Percentiles rank a stretch among this genome's conserved stretches.
These are phyloP conservation scores for Articulospora tetracladia DNA, from an alignment of 495 filamentous ascomycete genomes.

Conservation along the genomic window DNA sequence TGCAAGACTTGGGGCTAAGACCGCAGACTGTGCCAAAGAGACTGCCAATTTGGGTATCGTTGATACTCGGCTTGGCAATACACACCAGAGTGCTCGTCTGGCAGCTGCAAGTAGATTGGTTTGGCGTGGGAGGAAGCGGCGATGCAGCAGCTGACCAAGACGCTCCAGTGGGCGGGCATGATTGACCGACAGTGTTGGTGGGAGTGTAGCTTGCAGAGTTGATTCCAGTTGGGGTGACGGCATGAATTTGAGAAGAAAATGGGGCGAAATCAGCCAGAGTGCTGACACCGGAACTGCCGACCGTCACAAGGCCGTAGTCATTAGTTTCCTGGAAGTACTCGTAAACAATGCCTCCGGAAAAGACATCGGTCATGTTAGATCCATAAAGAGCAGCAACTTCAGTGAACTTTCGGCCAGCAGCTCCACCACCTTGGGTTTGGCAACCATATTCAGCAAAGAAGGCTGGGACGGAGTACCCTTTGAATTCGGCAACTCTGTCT, in stretches of 20 bases:
- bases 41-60: conserved; percentile 37
- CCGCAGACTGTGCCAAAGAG: conserved; percentile 61
- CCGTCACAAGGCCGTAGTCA: conserved; percentile 60
- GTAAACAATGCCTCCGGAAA: conserved; percentile 73
- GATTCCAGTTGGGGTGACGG: conserved; percentile 50
- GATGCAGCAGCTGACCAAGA: conserved; percentile 54
- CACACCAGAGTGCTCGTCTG: conserved; percentile 60
- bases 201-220: conserved; percentile 60
- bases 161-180: conserved; percentile 55
- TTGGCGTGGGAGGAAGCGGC: conserved; percentile 63
- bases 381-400: conserved; percentile 62
- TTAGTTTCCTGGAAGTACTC: conserved; percentile 70
- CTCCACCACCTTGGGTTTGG: conserved; percentile 45
- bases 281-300: conserved; percentile 47
- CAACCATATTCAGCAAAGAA: conserved; percentile 79
- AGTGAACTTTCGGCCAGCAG: conserved; percentile 50
- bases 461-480: conserved; percentile 59
- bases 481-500: conserved; percentile 54
- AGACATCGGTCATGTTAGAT: conserved; percentile 56
- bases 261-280: conserved; percentile 57
- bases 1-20: conserved; percentile 40
- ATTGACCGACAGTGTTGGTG: conserved; percentile 57
- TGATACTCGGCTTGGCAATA: conserved; percentile 42
- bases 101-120: conserved; percentile 59
- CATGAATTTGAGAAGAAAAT: conserved; percentile 58